These are phyloP conservation scores for Phytophthora fragariaefolia DNA, from an alignment of 352 stramenopile species.

Conservation along the genomic window DNA sequence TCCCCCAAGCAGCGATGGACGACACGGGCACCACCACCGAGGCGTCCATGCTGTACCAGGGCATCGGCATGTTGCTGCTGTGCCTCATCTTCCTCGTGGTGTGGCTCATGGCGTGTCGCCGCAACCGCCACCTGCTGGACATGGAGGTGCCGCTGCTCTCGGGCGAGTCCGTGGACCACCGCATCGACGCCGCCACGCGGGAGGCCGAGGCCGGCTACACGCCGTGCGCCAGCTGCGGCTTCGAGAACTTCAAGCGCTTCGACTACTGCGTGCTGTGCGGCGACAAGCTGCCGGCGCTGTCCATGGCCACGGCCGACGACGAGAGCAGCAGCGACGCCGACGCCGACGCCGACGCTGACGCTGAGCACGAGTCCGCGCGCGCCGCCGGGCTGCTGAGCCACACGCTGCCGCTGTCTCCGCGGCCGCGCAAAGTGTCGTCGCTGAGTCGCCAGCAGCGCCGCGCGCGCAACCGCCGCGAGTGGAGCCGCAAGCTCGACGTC, in stretches of 20 bases:
- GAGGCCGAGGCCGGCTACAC: conserved; percentile 64
- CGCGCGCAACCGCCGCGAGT: conserved; percentile 68
- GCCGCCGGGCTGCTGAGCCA: conserved; percentile 18
- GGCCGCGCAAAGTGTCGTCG: conserved; percentile 40
- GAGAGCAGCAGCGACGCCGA: conserved; percentile 21
- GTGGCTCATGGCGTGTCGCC: conserved; percentile 57
- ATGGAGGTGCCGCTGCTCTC: conserved; percentile 62
- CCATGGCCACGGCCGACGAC: conserved; percentile 32
- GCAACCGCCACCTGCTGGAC: conserved; percentile 47
- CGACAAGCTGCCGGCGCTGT: conserved; percentile 48
- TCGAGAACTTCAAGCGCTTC: conserved; percentile 82
- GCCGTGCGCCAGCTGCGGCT: conserved; percentile 57
- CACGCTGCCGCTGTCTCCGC: conserved; percentile 21
- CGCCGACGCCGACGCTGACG: conserved; percentile 19
- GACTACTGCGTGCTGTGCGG: conserved; percentile 71
- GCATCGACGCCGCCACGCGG: conserved; percentile 65
- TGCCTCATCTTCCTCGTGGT: conserved; percentile 61
- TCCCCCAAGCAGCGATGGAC: conserved; percentile 24
- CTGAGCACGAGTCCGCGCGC: conserved; percentile 3
- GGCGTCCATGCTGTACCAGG: conserved; percentile 66
- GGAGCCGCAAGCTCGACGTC: conserved; percentile 68
- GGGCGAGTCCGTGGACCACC: conserved; percentile 63
- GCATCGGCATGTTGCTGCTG: conserved; percentile 57
- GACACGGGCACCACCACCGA: conserved; percentile 28
- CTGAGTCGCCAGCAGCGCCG: conserved; percentile 44